Base-by-base conservation (phyloP, 805 yeast genomes). In the Myxozyma neotropica region DNA sequence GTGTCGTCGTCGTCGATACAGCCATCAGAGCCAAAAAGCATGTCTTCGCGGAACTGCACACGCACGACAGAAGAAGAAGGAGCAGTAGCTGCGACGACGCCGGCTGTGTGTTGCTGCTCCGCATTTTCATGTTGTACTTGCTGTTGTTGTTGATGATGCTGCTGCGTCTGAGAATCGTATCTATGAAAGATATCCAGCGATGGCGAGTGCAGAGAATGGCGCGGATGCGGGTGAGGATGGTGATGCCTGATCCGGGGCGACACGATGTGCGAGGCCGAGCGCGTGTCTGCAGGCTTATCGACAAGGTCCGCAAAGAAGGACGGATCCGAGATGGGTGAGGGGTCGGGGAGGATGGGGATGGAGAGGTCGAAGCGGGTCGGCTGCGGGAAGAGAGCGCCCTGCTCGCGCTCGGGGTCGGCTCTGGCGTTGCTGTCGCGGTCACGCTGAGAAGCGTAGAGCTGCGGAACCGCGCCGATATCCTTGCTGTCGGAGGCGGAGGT, bases 331-430 rank as follows among this genome's bases (percentile, higher is more conserved):
- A 60, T 13, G 12, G 64, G 64, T 7, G 64, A 42, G 13, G 64
- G 64, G 38, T 60, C 64, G 19, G 64, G 64, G 7, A 60, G 49
- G 45, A 60, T 57, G 13, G 64, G 64, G 35, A 60, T 60, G 31
- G 56, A 58, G 33, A 54, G 49, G 46, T 60, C 64, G 35, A 60
- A 35, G 29, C 24, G 53, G 24, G 57, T 36, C 5, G 58, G 48
- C 35, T 35, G 53, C 6, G 62, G 62, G 35, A 60, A 60, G 19
- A 60, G 33, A 45, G 53, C 62, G 21, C 47, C 44, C 21, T 38
- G 57, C 17, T 48, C 39, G 39, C 27, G 52, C 33, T 2, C 43
- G 38, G n/a, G 38, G n/a, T 35, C n/a, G n/a, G 38, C n/a, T 4
- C n/a, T 2, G 12, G 38, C n/a, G 38, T 3, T 35, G 38, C n/a